Evolutionary conservation across 2,329 filamentous ascomycete species (phyloP).

Genomic region (Exophiala calicioides): DNA sequence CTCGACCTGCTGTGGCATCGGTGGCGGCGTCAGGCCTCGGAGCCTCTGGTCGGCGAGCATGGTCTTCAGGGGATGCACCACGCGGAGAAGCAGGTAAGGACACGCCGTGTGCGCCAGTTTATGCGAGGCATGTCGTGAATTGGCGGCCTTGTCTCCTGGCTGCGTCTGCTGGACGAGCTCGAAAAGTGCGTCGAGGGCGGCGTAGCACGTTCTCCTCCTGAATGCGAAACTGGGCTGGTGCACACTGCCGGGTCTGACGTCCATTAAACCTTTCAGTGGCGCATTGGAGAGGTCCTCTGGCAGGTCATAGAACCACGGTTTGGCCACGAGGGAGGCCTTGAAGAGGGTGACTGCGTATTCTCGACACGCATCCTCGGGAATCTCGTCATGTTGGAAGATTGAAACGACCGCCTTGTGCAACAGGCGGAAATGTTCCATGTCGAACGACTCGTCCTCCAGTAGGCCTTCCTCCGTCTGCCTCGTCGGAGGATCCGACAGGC

Average conservation of each 20-base stretch:
- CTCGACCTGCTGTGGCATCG: conserved; percentile 76
- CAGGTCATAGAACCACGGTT: conserved; percentile 63
- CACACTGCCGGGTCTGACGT: conserved; percentile 70
- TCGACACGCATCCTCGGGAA: conserved; percentile 56
- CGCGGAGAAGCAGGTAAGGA: conserved; percentile 79
- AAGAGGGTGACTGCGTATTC: conserved; percentile 77
- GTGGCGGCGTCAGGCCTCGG: conserved; percentile 84
- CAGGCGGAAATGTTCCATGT: conserved; percentile 71
- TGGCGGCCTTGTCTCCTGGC: not conserved
- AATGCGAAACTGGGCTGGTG: conserved; percentile 64
- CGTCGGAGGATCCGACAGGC: conserved; percentile 45
- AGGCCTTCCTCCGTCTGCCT: conserved; percentile 43
- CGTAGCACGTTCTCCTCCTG: conserved; percentile 73
- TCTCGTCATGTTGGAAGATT: conserved; percentile 53
- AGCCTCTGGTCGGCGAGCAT: conserved; percentile 92
- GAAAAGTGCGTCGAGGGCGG: conserved; percentile 78
- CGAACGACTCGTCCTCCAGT: conserved; percentile 73
- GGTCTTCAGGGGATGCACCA: conserved; percentile 74
- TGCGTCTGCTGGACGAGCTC: conserved; percentile 54
- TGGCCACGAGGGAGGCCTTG: conserved; percentile 76
- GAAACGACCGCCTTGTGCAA: conserved; percentile 53
- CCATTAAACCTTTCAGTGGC: conserved; percentile 64
- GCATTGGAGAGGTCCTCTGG: conserved; percentile 49
- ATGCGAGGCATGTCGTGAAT: conserved; percentile 33
- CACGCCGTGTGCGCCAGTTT: conserved; percentile 71